A percentile compares a stretch with the other conserved stretches of the same genome.
These are phyloP conservation scores for Posidonia oceanica DNA, from an alignment of 116 monocot species.

Conservation along the genomic window DNA sequence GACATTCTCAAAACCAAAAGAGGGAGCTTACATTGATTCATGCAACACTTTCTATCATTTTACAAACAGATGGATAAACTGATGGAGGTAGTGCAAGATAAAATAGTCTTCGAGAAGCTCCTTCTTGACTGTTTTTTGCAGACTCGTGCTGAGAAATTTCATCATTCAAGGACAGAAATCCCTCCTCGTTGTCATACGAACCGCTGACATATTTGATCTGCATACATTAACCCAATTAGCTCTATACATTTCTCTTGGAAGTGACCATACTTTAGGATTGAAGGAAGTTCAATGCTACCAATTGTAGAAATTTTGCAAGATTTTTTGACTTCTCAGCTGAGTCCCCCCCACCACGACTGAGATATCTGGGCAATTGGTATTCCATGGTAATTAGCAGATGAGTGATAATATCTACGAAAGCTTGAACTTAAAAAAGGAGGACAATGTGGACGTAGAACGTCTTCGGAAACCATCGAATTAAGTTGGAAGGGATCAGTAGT, in stretches of 20 bases:
- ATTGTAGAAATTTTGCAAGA: slow-evolving; percentile 58
- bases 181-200: slow-evolving; percentile 69
- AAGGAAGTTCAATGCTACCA: slow-evolving; percentile 23
- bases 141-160: slow-evolving; percentile 75
- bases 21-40: slow-evolving; percentile 66
- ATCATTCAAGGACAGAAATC: slow-evolving; percentile 62
- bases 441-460: not conserved
- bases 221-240: slow-evolving; percentile 1
- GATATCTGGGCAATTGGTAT: slow-evolving; percentile 36
- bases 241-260: not conserved
- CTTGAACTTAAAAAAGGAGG: not conserved
- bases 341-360: slow-evolving; percentile 34
- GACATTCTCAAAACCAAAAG: not conserved
- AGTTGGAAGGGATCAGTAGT: not conserved
- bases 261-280: not conserved
- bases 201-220: slow-evolving; percentile 98
- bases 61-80: slow-evolving; percentile 89
- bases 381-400: not conserved
- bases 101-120: slow-evolving; percentile 75
- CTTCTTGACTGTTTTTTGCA: slow-evolving; percentile 52
- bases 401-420: not conserved
- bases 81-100: slow-evolving; percentile 98
- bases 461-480: not conserved
- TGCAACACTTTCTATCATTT: slow-evolving; percentile 80
- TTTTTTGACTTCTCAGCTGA: slow-evolving; percentile 12